Evolutionary conservation across 2,329 filamentous ascomycete genomes (phyloP), one percentile per base, ranked within the genome.

Genomic region (Arachnomyces sp.): DNA sequence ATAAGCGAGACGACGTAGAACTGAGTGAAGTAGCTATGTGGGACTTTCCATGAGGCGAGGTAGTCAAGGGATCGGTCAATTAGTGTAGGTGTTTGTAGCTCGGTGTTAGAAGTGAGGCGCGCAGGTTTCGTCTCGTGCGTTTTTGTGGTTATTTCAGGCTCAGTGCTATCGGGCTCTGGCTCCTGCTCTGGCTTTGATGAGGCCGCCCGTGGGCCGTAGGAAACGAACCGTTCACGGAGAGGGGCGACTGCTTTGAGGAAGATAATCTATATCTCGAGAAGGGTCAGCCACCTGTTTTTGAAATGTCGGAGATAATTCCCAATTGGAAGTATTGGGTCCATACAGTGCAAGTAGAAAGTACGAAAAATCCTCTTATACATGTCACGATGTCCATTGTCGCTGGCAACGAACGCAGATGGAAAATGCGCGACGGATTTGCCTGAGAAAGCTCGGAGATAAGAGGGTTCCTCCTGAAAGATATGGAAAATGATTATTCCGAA

Each of bases 11-110:
- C 59, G 39, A 84, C 56, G 60, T 98, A 96, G 65, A 94, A 96
- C 52, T 92, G 84, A 32, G 73, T 74, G 61, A 96, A 96, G 80
- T 85, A 96, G 46, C 75, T 75, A 64, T 96, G 92, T 15, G 90
- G 88, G 28, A 95, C 82, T 56, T 77, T 76, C 49, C 74, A 59
- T 29, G 60, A 64, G 28, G 75, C 71, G 14, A 75, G 53, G 42
- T 56, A 57, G 51, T 79, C 75, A 43, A 79, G 64, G 34, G 68
- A 34, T 28, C 39, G 46, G 28, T 50, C 43, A 8, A 48, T 18
- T 3, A 40, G 31, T 2, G 49, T 13, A 7, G 31, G 15, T 5
- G 31, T 13, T 16, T 4, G 12, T 13, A 48, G 13, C 9, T 51
- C 42, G 41, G 49, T 18, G 12, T 31, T 6, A 8, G 28, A 29